phyloP scores from a whole-genome alignment of 1,139 yeast species.

The Yamadazyma epiphylla region DNA sequence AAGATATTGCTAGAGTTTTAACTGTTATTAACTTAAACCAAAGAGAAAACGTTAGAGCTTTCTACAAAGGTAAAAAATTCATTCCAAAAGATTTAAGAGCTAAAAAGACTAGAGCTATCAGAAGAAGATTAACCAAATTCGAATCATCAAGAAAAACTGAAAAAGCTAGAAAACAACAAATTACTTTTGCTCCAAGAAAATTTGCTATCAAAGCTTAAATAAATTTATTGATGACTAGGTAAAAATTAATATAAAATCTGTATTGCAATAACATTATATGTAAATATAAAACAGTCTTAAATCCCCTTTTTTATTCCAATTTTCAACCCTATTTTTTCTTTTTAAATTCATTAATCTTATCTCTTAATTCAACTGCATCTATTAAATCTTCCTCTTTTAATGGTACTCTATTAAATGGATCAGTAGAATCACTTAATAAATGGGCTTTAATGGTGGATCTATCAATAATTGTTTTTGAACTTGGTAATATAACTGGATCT shows the following conservation, averaged over 20 bases:
- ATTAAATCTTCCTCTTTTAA: constrained; percentile 81
- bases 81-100: constrained; percentile 99
- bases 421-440: constrained; percentile 88
- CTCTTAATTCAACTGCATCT: constrained; percentile 67
- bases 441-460: constrained; percentile 91
- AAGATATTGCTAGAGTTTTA: constrained; percentile 97
- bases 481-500: constrained; percentile 90
- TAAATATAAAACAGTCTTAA: too few relatives aligned
- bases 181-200: constrained; percentile 98
- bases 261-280: too few relatives aligned
- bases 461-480: constrained; percentile 81
- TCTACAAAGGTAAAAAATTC: constrained; percentile 95
- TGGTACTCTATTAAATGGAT: constrained; percentile 95
- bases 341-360: constrained; percentile 59
- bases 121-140: constrained; percentile 90
- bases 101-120: constrained; percentile 99
- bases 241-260: too few relatives aligned
- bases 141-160: constrained; percentile 81
- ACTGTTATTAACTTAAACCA: constrained; percentile 96
- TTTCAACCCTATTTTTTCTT: constrained; percentile 23
- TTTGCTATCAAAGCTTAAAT: constrained; percentile 96
- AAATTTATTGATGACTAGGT: constrained; percentile 10
- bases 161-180: constrained; percentile 87
- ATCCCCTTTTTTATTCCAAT: constrained; percentile 1
- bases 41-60: constrained; percentile 92